Evolutionary conservation across 257 asterid genomes (phyloP).

Genomic region (Salvia miltiorrhiza): DNA sequence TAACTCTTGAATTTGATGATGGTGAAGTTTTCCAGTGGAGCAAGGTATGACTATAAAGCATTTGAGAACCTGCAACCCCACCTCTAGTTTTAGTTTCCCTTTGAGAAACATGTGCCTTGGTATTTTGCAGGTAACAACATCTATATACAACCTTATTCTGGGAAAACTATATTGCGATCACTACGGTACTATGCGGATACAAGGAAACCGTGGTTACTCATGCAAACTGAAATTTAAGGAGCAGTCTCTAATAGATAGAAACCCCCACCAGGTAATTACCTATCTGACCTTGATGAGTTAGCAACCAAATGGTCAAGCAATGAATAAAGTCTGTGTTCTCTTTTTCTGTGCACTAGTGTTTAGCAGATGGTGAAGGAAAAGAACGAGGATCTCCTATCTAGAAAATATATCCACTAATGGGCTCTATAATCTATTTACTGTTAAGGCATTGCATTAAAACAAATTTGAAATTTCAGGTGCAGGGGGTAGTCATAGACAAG

Average conservation of each 20-base stretch:
- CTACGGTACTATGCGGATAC: constrained; percentile 92
- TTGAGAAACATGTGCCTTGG: constrained; percentile 12
- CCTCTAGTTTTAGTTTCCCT: neutral
- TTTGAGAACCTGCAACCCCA: neutral
- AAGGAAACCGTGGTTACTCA: constrained; percentile 68
- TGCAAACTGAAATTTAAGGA: constrained; percentile 95
- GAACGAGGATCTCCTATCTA: neutral
- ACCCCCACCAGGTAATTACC: constrained; percentile 74
- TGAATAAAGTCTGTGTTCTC: neutral
- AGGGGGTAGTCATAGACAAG: constrained; percentile 79
- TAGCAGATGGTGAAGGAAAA: neutral
- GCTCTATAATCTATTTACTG: neutral
- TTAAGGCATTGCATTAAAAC: neutral
- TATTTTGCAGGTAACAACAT: constrained; percentile 74
- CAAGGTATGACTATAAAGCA: constrained; percentile 50
- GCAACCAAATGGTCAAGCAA: neutral
- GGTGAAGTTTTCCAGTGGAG: constrained; percentile 93
- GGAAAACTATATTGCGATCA: constrained; percentile 94
- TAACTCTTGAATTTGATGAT: constrained; percentile 93
- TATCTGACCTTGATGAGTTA: constrained; percentile 1
- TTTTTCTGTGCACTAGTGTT: neutral
- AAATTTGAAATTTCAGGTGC: constrained; percentile 54
- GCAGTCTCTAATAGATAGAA: constrained; percentile 90
- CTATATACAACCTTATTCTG: constrained; percentile 94
- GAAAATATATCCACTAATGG: neutral